phyloP scores from a whole-genome alignment of 257 asterid species.

The Misopates orontium region DNA sequence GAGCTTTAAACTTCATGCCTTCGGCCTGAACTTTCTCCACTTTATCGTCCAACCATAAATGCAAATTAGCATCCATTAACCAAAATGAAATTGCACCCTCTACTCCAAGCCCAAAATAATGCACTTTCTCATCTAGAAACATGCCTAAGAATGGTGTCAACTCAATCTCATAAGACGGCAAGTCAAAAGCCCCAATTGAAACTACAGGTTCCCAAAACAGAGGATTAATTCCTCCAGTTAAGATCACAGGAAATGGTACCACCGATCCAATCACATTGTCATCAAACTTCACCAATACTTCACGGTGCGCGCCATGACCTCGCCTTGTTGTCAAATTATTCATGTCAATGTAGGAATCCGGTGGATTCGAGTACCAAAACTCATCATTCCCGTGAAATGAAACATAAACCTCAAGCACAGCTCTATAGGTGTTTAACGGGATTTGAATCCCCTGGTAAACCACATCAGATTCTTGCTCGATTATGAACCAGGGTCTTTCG shows the following conservation, averaged over 20 bases:
- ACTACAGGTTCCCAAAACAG: constrained; percentile 86
- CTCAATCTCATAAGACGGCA: constrained; percentile 77
- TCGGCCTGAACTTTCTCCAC: constrained; percentile 51
- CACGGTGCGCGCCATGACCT: constrained; percentile 78
- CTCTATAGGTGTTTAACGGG: constrained; percentile 66
- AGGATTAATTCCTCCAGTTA: constrained; percentile 80
- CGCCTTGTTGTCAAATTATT: constrained; percentile 41
- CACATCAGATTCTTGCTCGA: constrained; percentile 48
- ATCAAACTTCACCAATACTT: constrained; percentile 64
- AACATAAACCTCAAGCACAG: constrained; percentile 71
- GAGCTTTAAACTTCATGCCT: constrained; percentile 34
- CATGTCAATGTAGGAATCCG: constrained; percentile 57
- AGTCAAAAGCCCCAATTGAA: constrained; percentile 81
- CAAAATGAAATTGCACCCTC: constrained; percentile 66
- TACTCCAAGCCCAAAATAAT: constrained; percentile 54
- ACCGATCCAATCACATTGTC: constrained; percentile 61
- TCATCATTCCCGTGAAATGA: constrained; percentile 84
- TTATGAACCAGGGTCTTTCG: constrained; percentile 69
- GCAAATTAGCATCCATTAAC: constrained; percentile 82
- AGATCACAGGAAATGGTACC: constrained; percentile 80
- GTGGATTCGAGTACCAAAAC: constrained; percentile 90
- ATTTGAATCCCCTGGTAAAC: constrained; percentile 43
- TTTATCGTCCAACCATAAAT: constrained; percentile 69
- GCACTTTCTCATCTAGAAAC: constrained; percentile 57
- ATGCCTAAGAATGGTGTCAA: constrained; percentile 64